phyloP scores from a whole-genome alignment of 2,329 filamentous ascomycete species.

The Sphaerulina musiva region DNA sequence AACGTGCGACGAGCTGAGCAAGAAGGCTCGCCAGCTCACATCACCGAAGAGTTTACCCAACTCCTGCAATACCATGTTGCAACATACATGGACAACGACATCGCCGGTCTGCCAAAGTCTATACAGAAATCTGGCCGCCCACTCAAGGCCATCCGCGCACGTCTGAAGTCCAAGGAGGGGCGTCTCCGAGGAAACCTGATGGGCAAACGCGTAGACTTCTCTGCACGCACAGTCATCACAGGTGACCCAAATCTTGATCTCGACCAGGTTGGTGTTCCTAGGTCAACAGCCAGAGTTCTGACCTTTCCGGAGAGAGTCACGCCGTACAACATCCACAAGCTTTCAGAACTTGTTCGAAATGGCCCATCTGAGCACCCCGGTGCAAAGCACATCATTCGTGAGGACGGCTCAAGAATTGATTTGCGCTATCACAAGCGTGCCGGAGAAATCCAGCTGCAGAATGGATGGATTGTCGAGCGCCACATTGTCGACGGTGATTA shows the following conservation, averaged over 20 bases:
- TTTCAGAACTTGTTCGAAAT: conserved; percentile 83
- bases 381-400: conserved; percentile 91
- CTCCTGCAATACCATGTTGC: conserved; percentile 96
- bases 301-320: conserved; percentile 98
- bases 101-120: conserved; percentile 88
- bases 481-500: conserved; percentile 94
- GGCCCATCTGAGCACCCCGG: conserved; percentile 93
- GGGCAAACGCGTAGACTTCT: conserved; percentile 99
- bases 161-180: conserved; percentile 98
- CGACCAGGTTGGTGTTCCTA: conserved; percentile 93
- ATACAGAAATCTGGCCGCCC: conserved; percentile 95
- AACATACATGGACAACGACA: conserved; percentile 99
- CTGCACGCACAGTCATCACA: conserved; percentile 98
- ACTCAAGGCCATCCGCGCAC: conserved; percentile 91
- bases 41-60: conserved; percentile 82
- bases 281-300: conserved; percentile 83
- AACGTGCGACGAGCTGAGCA: conserved; percentile 87
- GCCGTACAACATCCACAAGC: conserved; percentile 90
- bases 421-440: conserved; percentile 86
- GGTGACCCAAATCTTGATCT: conserved; percentile 94
- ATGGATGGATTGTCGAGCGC: conserved; percentile 97
- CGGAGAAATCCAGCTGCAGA: conserved; percentile 78
- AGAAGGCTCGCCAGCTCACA: conserved; percentile 86
- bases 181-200: conserved; percentile 97
- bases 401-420: conserved; percentile 90